A percentile compares a stretch with the other conserved stretches of the same genome.
phyloP scores from a whole-genome alignment of 768 basidiomycete genomes.

The Saitozyma sp. region DNA sequence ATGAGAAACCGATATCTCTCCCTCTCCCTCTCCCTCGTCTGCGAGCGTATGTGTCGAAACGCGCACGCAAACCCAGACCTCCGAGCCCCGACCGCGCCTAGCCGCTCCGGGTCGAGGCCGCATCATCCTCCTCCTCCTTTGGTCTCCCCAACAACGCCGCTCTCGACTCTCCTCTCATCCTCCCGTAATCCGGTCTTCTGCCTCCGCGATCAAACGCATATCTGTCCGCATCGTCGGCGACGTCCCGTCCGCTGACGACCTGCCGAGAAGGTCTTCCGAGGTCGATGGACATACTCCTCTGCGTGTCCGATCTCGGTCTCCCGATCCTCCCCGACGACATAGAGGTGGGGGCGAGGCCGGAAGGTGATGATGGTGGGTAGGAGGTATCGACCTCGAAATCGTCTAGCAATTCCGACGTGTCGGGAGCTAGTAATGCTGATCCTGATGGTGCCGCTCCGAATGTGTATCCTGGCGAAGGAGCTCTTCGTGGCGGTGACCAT shows the following conservation, averaged over 20 bases:
- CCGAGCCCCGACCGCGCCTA: neutral
- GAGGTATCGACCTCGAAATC: too few relatives aligned
- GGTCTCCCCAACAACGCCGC: slow-evolving; percentile 41
- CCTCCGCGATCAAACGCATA: slow-evolving; percentile 33
- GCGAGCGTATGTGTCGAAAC: too few relatives aligned
- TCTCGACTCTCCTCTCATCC: slow-evolving; percentile 39
- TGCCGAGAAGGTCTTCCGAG: slow-evolving; percentile 5
- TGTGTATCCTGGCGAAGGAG: too few relatives aligned
- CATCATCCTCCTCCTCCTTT: slow-evolving; percentile 2
- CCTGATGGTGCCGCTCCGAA: too few relatives aligned
- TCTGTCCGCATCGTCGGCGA: slow-evolving; percentile 41
- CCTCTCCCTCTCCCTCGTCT: neutral
- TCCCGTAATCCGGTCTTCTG: slow-evolving; percentile 32
- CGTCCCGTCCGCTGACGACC: slow-evolving; percentile 25
- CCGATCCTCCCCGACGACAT: too few relatives aligned
- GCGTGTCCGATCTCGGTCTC: too few relatives aligned
- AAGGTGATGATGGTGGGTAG: too few relatives aligned
- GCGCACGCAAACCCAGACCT: neutral
- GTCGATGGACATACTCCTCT: neutral
- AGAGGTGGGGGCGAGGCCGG: too few relatives aligned
- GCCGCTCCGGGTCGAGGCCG: slow-evolving; percentile 2
- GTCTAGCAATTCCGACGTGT: too few relatives aligned
- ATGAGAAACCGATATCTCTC: neutral
- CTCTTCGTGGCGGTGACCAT: neutral
- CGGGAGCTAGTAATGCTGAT: too few relatives aligned